These are phyloP conservation scores for Fragaria vesca DNA, from an alignment of 306 rosid species.

Conservation along the genomic window DNA sequence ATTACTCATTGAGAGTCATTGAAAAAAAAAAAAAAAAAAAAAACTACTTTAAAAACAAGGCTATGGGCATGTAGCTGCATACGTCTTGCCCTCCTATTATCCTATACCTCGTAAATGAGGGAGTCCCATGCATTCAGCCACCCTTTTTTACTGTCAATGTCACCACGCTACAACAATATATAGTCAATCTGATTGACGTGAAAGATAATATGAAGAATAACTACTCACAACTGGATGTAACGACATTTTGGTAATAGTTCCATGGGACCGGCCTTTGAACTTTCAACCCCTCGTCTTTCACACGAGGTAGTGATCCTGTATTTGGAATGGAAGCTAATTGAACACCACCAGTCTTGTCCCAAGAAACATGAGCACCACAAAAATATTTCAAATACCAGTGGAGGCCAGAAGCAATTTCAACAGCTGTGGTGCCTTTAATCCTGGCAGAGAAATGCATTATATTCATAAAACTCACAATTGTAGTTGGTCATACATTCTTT, in stretches of 20 bases:
- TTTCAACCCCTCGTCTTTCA: constrained; percentile 53
- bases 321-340: constrained; percentile 75
- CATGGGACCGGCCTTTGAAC: constrained; percentile 81
- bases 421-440: constrained; percentile 79
- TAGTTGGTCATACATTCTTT: background rate
- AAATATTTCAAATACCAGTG: constrained; percentile 93
- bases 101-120: background rate
- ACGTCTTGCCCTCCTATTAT: background rate
- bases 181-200: background rate
- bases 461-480: constrained; percentile 1
- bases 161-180: background rate
- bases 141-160: background rate
- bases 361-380: constrained; percentile 89
- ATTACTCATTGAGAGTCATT: background rate
- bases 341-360: constrained; percentile 93
- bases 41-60: background rate
- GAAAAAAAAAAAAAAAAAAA: too few species aligned
- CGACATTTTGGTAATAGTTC: constrained; percentile 97
- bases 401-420: constrained; percentile 85
- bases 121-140: background rate
- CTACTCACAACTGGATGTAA: constrained; percentile 91
- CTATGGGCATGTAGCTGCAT: background rate
- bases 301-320: constrained; percentile 73
- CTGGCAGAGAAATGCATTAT: constrained; percentile 36
- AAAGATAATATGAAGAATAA: constrained; percentile 16